These are phyloP conservation scores for Mortierella sp. DNA, from an alignment of 371 early-diverging fungal species.

Conservation along the genomic window DNA sequence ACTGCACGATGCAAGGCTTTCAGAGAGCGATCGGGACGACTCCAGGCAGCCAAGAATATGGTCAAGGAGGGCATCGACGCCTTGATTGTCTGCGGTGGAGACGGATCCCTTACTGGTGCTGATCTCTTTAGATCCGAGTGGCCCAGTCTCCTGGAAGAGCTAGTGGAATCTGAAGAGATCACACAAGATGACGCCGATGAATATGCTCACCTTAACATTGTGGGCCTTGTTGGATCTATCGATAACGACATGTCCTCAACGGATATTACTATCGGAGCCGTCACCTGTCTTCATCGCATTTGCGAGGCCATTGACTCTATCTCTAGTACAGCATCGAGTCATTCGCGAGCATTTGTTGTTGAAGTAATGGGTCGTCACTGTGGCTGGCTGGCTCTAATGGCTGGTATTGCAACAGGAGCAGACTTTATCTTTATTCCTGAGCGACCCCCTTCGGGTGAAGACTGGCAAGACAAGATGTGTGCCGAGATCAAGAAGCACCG, in stretches of 20 bases:
- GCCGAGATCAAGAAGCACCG: conserved; percentile 78
- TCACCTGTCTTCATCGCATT: conserved; percentile 96
- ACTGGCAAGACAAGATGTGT: conserved; percentile 92
- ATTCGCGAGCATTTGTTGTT: conserved; percentile 98
- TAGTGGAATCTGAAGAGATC: conserved; percentile 66
- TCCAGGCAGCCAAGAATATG: conserved; percentile 88
- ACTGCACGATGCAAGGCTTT: conserved; percentile 95
- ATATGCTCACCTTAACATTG: conserved; percentile 86
- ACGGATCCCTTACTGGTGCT: conserved; percentile 98
- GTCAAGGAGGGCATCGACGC: conserved; percentile 94
- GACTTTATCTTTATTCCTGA: conserved; percentile 99
- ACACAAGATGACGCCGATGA: conserved; percentile 65
- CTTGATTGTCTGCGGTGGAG: conserved; percentile 98
- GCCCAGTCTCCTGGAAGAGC: conserved; percentile 82
- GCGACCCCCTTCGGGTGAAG: conserved; percentile 85
- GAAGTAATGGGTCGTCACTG: conserved; percentile 99
- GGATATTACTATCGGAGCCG: conserved; percentile 98
- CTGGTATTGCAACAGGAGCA: conserved; percentile 94
- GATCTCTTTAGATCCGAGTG: conserved; percentile 95
- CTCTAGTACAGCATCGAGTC: conserved; percentile 95
- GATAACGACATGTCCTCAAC: conserved; percentile 98
- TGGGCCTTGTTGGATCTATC: conserved; percentile 96
- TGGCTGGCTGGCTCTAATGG: conserved; percentile 99
- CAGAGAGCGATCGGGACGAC: conserved; percentile 88
- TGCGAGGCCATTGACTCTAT: conserved; percentile 97